Evolutionary conservation across 1,284 basidiomycete species (phyloP), one percentile per base, ranked within the genome.

Genomic region (Schizophyllum amplum): DNA sequence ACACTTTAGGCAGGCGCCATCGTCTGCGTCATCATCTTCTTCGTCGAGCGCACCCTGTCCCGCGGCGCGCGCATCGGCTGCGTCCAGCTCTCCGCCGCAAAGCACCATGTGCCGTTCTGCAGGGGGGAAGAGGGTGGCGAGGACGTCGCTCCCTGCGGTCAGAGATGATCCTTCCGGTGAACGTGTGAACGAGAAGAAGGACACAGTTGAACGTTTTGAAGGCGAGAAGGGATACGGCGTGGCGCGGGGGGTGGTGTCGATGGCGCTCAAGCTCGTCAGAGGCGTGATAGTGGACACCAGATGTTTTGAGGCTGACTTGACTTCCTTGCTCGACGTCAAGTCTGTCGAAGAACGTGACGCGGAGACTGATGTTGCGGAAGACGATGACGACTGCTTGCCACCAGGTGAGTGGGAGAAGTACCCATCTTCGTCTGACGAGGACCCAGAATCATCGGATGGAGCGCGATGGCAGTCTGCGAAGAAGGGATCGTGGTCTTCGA

Each of bases 131-230:
- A 89, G 70, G 24, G 79, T 71, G 15, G 86, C 81, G 5, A 89
- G 77, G 25, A 83, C 67, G 51, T 77, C 72, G 4, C 81, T 80
- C 53, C 85, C 83, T 1, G 86, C 81, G 1, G 86, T 87, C 55
- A 89, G 71, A 21, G 86, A 87, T 24, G 84, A 84, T 5, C 85
- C 84, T 70, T 89, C 86, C n/a, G 76, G 69, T 17, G 86, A 87
- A 59, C 84, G 76, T n/a, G 86, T 89, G 67, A 88, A 85, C 60
- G 80, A 86, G 68, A 87, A 88, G 88, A 87, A 6, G 85, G 81
- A n/a, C 55, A 20, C 46, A 46, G 24, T 55, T 42, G 15, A 24
- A 75, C 21, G 48, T 17, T 42, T 42, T 9, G 33, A 42, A 42
- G 33, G n/a, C n/a, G n/a, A 42, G 33, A 17, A 42, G 11, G 33